Percentiles rank a stretch among this genome's conserved stretches.
phyloP scores from a whole-genome alignment of 1,284 basidiomycete genomes.

The Sporisorium exsertum region DNA sequence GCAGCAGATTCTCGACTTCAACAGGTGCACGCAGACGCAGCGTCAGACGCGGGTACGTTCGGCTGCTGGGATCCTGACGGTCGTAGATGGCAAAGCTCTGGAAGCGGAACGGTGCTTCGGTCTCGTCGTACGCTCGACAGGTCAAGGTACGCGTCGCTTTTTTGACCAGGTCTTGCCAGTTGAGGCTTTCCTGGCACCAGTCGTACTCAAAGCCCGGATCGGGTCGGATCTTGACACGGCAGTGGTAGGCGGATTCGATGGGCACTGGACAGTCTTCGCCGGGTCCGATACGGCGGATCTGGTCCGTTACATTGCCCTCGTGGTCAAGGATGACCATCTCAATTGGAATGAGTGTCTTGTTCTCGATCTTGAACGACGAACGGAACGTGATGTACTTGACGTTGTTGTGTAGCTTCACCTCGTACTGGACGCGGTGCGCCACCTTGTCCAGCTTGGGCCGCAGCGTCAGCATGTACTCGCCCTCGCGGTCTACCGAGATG shows the following conservation, averaged over 20 bases:
- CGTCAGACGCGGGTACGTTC: constrained; percentile 81
- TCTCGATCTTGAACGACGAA: constrained; percentile 93
- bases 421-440: constrained; percentile 86
- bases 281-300: constrained; percentile 87
- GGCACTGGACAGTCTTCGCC: constrained; percentile 91
- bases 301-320: constrained; percentile 82
- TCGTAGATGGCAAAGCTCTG: constrained; percentile 91
- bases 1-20: constrained; percentile 95
- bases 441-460: constrained; percentile 83
- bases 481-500: constrained; percentile 92
- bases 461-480: constrained; percentile 88
- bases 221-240: constrained; percentile 87
- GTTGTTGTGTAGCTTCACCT: constrained; percentile 90
- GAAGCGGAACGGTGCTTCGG: constrained; percentile 93
- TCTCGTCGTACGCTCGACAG: constrained; percentile 83
- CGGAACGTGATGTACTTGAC: constrained; percentile 95
- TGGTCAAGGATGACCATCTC: constrained; percentile 92
- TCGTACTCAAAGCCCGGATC: constrained; percentile 95
- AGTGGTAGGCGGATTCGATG: constrained; percentile 87
- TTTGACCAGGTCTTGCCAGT: constrained; percentile 87
- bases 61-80: constrained; percentile 74
- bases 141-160: constrained; percentile 83
- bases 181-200: constrained; percentile 85
- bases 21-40: constrained; percentile 92
- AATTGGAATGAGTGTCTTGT: constrained; percentile 89